These are phyloP conservation scores for Skeletonema potamos DNA, from an alignment of 108 stramenopile genomes.

Conservation along the genomic window DNA sequence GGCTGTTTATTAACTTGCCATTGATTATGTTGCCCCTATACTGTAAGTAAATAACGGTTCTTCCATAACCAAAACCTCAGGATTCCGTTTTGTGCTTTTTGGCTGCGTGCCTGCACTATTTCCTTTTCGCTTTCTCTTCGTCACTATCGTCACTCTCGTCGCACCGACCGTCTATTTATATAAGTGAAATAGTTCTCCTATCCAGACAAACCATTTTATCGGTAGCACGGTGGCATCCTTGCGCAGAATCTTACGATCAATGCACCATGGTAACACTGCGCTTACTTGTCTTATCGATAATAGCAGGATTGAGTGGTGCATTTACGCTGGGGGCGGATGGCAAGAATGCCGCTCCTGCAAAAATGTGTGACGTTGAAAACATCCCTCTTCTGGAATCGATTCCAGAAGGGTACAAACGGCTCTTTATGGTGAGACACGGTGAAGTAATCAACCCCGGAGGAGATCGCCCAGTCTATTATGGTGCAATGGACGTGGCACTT, in stretches of 20 bases:
- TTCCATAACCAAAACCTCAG: too few species aligned
- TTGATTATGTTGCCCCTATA: too few species aligned
- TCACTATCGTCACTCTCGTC: too few species aligned
- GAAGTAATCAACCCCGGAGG: conserved; percentile 91
- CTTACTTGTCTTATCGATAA: not conserved
- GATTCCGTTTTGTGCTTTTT: too few species aligned
- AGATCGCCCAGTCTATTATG: conserved; percentile 84
- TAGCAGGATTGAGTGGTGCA: not conserved
- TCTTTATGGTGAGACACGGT: conserved; percentile 86
- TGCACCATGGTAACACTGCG: not conserved
- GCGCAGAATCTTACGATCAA: not conserved
- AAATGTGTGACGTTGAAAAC: conserved; percentile 39
- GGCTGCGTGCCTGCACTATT: too few species aligned
- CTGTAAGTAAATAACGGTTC: too few species aligned
- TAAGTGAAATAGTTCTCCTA: too few species aligned
- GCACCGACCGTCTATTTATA: too few species aligned
- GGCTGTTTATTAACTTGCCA: too few species aligned
- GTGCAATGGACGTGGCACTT: conserved; percentile 82
- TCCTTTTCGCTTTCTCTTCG: too few species aligned
- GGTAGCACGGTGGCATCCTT: not conserved
- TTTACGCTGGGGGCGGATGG: conserved; percentile 17
- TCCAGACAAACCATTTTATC: too few species aligned
- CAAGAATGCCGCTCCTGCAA: conserved; percentile 38
- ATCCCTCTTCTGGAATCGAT: conserved; percentile 37
- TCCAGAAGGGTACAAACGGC: conserved; percentile 55